Evolutionary conservation across 2,329 filamentous ascomycete species (phyloP), one percentile per base, ranked within the genome.

Genomic region (Calonectria henricotiae): DNA sequence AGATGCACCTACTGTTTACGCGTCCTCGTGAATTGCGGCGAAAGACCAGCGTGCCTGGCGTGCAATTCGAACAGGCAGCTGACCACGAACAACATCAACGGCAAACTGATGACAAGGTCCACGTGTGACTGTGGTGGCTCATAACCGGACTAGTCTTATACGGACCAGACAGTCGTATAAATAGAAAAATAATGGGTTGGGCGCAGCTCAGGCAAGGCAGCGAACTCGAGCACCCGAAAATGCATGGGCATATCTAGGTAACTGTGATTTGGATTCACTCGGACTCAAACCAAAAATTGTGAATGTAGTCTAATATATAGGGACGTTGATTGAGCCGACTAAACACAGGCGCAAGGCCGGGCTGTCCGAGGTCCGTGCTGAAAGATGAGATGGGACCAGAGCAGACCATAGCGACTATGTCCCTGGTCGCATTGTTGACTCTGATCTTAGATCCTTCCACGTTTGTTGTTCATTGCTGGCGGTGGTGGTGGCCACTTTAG

Each of bases 41-140:
- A 65, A 30, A n/a, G 41, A 39, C 46, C 13, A 15, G 58, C 44
- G 39, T 60, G 27, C 37, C 32, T 58, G 68, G 47, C 27, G 62
- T 72, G 73, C 69, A 66, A 63, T 47, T 67, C 67, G 39, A 63
- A 32, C 13, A 35, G 37, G 37, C 72, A 68, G 68, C 73, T 75
- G 74, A 73, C 60, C 20, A 12, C 30, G 5, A 32, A 30, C 27
- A 46, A 20, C 12, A 54, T 11, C 43, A 58, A 44, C 43, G 32
- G 49, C 43, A 43, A 58, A 58, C 20, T 25, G n/a, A 64, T 32
- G 66, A 55, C 47, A 65, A 9, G 13, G 23, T 13, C 27, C 62
- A 67, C 54, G 49, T 58, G 62, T 69, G 62, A 43, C 46, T 69
- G 23, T 12, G 54, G 66, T 71, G 67, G 67, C 67, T 73, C 32